phyloP scores from a whole-genome alignment of 371 early-diverging fungal species.

The Syncephalis fuscata region DNA sequence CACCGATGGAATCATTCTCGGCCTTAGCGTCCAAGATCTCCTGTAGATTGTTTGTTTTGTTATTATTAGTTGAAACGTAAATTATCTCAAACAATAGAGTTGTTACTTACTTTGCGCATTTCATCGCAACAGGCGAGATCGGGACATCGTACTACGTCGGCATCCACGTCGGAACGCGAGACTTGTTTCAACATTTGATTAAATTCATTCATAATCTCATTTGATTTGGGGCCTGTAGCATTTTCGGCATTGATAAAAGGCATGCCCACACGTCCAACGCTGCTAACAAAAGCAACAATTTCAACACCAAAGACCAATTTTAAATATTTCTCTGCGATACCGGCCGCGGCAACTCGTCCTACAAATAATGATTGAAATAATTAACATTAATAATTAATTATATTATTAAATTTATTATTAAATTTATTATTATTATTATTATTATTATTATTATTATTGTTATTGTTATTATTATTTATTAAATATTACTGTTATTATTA shows the following conservation, averaged over 20 bases:
- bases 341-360: constrained; percentile 90
- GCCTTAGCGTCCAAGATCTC: constrained; percentile 59
- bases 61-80: not conserved
- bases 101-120: constrained; percentile 44
- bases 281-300: constrained; percentile 86
- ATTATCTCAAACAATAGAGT: no score
- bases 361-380: not conserved
- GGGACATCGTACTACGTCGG: constrained; percentile 60
- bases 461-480: not conserved
- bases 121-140: constrained; percentile 28
- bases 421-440: not conserved
- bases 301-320: constrained; percentile 64
- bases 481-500: not conserved
- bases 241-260: constrained; percentile 22
- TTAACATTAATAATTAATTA: not conserved
- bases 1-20: constrained; percentile 85
- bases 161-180: constrained; percentile 52
- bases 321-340: constrained; percentile 91
- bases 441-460: not conserved
- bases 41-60: constrained; percentile 6
- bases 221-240: constrained; percentile 16
- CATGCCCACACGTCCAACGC: constrained; percentile 73
- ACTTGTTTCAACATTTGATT: constrained; percentile 46
- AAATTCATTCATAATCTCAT: constrained; percentile 28
- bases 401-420: not conserved